These are phyloP conservation scores for Brassica juncea DNA, from an alignment of 345 rosid genomes.

Conservation along the genomic window DNA sequence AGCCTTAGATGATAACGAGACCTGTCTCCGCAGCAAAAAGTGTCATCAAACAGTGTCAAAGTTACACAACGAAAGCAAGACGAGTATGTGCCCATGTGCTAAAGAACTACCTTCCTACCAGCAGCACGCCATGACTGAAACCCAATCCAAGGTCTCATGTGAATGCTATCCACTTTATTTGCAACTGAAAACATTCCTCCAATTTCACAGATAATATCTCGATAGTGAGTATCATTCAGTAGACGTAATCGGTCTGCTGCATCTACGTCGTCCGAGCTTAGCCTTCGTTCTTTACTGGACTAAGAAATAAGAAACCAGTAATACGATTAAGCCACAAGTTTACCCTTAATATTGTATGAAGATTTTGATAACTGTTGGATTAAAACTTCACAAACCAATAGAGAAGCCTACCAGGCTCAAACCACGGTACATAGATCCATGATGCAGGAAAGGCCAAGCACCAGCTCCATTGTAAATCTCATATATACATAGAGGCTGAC, in stretches of 20 bases:
- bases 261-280: conserved; percentile 95
- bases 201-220: conserved; percentile 76
- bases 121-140: conserved; percentile 98
- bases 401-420: conserved; percentile 81
- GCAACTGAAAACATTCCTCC: conserved; percentile 99
- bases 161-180: conserved; percentile 82
- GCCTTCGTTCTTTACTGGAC: conserved; percentile 72
- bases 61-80: neutral
- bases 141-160: conserved; percentile 96
- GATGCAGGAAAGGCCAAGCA: conserved; percentile 95
- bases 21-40: conserved; percentile 45
- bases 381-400: conserved; percentile 24
- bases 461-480: conserved; percentile 90
- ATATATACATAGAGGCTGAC: conserved; percentile 90
- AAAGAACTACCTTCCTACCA: conserved; percentile 84
- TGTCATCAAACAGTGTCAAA: conserved; percentile 2
- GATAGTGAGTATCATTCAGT: conserved; percentile 63
- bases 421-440: conserved; percentile 93
- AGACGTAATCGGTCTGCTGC: conserved; percentile 78
- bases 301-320: conserved; percentile 36
- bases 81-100: conserved; percentile 1
- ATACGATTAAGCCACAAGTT: neutral
- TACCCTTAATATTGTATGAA: neutral
- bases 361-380: neutral
- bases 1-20: conserved; percentile 59